A percentile compares a stretch with the other conserved stretches of the same genome.
Evolutionary conservation across 2,329 filamentous ascomycete genomes (phyloP).

Genomic region (Ophiostoma novo-ulmi): DNA sequence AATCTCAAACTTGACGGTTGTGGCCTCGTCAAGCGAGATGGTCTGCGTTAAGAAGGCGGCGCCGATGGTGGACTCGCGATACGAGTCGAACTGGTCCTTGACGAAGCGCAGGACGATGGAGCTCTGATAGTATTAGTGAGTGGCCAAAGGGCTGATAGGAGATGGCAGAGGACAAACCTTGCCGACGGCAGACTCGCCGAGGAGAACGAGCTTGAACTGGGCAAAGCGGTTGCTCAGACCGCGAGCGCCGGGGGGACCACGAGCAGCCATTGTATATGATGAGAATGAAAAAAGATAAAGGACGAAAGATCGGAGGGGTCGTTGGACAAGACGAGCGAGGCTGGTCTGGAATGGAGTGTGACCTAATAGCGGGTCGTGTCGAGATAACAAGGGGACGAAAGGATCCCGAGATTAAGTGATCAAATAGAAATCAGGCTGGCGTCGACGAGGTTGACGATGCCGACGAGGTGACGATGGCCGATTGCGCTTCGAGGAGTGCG

Average conservation of each 20-base stretch:
- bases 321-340: constrained; percentile 4
- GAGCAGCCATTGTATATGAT: constrained; percentile 64
- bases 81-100: constrained; percentile 99
- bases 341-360: constrained; percentile 6
- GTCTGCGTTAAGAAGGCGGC: constrained; percentile 98
- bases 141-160: background rate
- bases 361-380: background rate
- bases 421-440: background rate
- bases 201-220: constrained; percentile 96
- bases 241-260: constrained; percentile 60
- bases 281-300: background rate
- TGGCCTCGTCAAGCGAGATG: constrained; percentile 95
- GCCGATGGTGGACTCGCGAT: constrained; percentile 96
- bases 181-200: constrained; percentile 97
- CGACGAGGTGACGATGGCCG: background rate
- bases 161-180: constrained; percentile 59
- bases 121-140: constrained; percentile 55
- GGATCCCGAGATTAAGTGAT: background rate
- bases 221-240: constrained; percentile 80
- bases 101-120: constrained; percentile 97
- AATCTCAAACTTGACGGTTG: constrained; percentile 99
- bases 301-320: background rate
- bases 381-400: background rate
- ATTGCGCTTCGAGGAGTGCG: background rate
- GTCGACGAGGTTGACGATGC: background rate